These are phyloP conservation scores for Saccharum officinarum DNA, from an alignment of 176 grass and related monocot genomes.

Conservation along the genomic window DNA sequence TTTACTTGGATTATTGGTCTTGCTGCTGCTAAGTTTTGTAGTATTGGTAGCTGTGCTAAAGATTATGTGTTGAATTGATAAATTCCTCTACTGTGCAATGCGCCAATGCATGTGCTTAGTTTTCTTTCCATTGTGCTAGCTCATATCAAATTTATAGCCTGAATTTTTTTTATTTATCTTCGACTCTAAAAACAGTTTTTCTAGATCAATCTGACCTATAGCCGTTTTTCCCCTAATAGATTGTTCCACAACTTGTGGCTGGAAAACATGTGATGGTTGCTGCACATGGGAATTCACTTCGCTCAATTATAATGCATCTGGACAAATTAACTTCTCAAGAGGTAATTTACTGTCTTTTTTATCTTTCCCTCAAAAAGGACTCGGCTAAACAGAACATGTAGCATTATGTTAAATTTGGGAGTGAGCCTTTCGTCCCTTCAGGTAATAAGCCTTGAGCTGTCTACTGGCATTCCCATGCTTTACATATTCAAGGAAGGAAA, in stretches of 20 bases:
- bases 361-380: not conserved
- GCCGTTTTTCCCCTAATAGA: not conserved
- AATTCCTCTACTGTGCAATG: not conserved
- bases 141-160: not conserved
- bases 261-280: slow-evolving; percentile 99
- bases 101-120: not conserved
- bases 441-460: slow-evolving; percentile 94
- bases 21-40: not conserved
- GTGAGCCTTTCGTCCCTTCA: slow-evolving; percentile 11
- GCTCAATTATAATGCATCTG: slow-evolving; percentile 98
- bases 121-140: not conserved
- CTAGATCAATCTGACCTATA: not conserved
- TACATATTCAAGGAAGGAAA: slow-evolving; percentile 97
- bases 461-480: slow-evolving; percentile 96
- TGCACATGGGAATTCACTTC: slow-evolving; percentile 93
- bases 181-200: not conserved
- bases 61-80: not conserved
- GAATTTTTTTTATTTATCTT: not conserved
- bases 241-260: slow-evolving; percentile 53
- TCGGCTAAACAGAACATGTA: not conserved
- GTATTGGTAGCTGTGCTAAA: not conserved
- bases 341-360: slow-evolving; percentile 35
- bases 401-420: not conserved
- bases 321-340: slow-evolving; percentile 95
- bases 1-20: not conserved